phyloP scores from a whole-genome alignment of 305 asterid genomes.

The Fraxinus greggii region DNA sequence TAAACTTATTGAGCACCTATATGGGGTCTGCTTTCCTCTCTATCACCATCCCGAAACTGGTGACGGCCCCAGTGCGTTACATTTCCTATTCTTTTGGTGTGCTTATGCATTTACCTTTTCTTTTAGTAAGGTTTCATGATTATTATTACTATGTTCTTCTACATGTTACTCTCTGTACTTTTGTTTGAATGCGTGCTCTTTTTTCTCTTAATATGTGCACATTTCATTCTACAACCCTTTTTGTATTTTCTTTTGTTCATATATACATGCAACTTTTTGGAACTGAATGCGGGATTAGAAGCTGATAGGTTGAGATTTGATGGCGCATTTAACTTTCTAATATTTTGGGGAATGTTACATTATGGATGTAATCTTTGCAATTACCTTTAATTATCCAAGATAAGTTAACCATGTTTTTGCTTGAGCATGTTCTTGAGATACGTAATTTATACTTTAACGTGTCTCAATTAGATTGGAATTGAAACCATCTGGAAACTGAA shows the following conservation, averaged over 20 bases:
- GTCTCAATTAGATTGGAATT: neutral
- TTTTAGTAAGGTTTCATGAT: neutral
- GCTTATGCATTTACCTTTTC: neutral
- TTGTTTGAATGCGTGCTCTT: neutral
- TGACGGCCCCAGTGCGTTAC: neutral
- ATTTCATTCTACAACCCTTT: neutral
- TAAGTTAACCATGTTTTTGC: neutral
- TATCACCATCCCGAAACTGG: neutral
- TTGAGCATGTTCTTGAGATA: neutral
- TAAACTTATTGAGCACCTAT: neutral
- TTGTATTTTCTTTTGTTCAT: neutral
- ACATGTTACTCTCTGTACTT: neutral
- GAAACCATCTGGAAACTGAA: neutral
- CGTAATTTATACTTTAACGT: neutral
- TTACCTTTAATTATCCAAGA: neutral
- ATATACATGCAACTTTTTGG: neutral
- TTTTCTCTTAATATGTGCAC: neutral
- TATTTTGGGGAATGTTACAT: neutral
- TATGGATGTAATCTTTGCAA: neutral
- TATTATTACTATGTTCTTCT: neutral
- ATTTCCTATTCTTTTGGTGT: neutral
- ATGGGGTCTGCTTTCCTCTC: neutral
- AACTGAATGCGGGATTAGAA: neutral
- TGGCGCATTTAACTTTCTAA: neutral
- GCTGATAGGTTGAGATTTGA: neutral